Base-by-base conservation (phyloP, 2,329 filamentous ascomycete genomes). In the Botrytis paeoniae region DNA sequence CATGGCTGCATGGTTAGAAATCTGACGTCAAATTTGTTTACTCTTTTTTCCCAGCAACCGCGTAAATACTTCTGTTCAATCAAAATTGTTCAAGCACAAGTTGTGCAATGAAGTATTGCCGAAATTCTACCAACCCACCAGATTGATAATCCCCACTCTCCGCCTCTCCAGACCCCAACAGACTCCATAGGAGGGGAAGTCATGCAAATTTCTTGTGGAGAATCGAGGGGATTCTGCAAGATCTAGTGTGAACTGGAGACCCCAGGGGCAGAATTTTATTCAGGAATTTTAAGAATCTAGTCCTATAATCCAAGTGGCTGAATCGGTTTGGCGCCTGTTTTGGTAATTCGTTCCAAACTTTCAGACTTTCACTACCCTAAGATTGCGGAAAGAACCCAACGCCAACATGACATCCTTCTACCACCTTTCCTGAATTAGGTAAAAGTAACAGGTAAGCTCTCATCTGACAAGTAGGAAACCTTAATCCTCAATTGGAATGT, bases 381-480 rank as follows among this genome's bases (percentile, higher is more conserved):
- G 69, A 45, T 45, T 43, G 37, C 59, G 35, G 43, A 37, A 18
- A 48, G 61, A 54, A 64, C 35, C n/a, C 43, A 57, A 65, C n/a
- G 45, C 57, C 32, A 37, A 51, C 41, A 51, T 51, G 25, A 51
- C 5, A 32, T 64, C n/a, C 60, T 71, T 71, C 60, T 51, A 54
- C 12, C 22, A 65, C 69, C 43, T 64, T 71, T 18, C 69, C 69
- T 51, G 22, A 65, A 64, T 71, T 71, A 64, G 69, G 69, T 22
- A 57, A 71, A 35, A 64, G 25, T 41, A 25, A 39, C 25, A 41
- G 29, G 14, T 29, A 64, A 54, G 43, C 22, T 64, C 32, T 18
- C 60, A 32, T 48, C 20, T 64, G 35, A 41, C 41, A 51, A 41
- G 12, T n/a, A 25, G 22, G n/a, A 57, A 32, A 57, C 25, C 25